Evolutionary conservation across 805 yeast species (phyloP), one percentile per base, ranked within the genome.

Genomic region (Suhomyces pyralidae): DNA sequence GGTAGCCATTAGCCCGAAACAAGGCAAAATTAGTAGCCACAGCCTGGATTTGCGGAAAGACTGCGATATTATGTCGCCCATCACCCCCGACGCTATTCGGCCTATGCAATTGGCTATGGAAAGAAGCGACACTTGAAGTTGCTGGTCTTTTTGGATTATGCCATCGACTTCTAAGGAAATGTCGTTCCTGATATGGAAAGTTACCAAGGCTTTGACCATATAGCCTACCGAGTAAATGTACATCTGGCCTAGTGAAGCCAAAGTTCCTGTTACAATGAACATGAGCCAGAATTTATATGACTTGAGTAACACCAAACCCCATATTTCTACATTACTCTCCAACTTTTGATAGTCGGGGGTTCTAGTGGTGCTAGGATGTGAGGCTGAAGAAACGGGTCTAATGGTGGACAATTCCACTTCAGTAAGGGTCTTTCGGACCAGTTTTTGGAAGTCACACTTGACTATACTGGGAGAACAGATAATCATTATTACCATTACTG

Each of bases 71-170:
- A 78, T 62, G 63, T 88, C 96, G 3, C 91, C 87, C 42, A 79
- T 52, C 0, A 82, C 62, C 0, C 96, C 96, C 38, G 88, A 79
- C 2, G 76, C 51, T 5, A 88, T 66, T 50, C 96, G 71, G 2
- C 93, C 96, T 0, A 70, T 58, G 60, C 88, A 88, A 58, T 88
- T 86, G 26, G 85, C 78, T 14, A 85, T 61, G 2, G 93, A 87
- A 5, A 88, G 67, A n/a, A 85, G 61, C 2, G 89, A 84, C 12
- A 88, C 96, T 65, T 88, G 94, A 30, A 77, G 68, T 50, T 86
- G 86, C 64, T 88, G 96, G 52, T 81, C 76, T 45, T 68, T 66
- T 60, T 81, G 86, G 30, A 82, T 73, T 46, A 72, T 56, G 10
- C 63, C 62, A 8, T 69, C 74, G 5, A 69, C 56, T 20, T 58